Evolutionary conservation across 805 yeast species (phyloP).

Genomic region (Candida ulmi): DNA sequence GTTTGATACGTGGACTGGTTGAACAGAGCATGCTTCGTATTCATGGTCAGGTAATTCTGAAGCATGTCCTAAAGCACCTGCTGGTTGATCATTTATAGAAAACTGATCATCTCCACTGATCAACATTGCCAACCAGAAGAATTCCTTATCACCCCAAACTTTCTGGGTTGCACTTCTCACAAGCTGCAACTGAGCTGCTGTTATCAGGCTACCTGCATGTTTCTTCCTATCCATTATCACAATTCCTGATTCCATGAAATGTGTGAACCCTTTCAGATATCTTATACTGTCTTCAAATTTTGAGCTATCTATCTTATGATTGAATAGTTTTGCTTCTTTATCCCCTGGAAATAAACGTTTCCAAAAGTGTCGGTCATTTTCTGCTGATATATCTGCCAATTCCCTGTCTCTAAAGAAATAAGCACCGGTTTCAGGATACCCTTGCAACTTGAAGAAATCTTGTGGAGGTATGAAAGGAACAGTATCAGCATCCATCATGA

Average conservation of each 20-base stretch:
- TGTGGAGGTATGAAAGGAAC: conserved; percentile 36
- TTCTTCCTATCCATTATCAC: conserved; percentile 16
- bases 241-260: conserved; percentile 28
- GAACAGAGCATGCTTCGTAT: conserved; percentile 45
- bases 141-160: conserved; percentile 26
- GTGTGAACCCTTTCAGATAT: conserved; percentile 13
- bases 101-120: conserved; percentile 13
- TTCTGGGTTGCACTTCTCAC: conserved; percentile 10
- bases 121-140: conserved; percentile 30
- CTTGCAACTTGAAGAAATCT: conserved; percentile 27
- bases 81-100: conserved; percentile 9
- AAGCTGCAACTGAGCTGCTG: conserved; percentile 15
- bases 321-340: conserved; percentile 3
- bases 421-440: conserved; percentile 30
- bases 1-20: conserved; percentile 47
- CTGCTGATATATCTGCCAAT: conserved; percentile 4
- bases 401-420: conserved; percentile 40
- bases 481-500: conserved; percentile 50
- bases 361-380: not conserved
- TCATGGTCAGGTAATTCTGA: conserved; percentile 1
- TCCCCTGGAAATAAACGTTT: conserved; percentile 6
- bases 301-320: not conserved
- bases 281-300: not conserved
- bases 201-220: conserved; percentile 21
- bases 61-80: conserved; percentile 13